Conservation (phyloP, 306 rosid genomes). For the Myrica gale region DNA sequence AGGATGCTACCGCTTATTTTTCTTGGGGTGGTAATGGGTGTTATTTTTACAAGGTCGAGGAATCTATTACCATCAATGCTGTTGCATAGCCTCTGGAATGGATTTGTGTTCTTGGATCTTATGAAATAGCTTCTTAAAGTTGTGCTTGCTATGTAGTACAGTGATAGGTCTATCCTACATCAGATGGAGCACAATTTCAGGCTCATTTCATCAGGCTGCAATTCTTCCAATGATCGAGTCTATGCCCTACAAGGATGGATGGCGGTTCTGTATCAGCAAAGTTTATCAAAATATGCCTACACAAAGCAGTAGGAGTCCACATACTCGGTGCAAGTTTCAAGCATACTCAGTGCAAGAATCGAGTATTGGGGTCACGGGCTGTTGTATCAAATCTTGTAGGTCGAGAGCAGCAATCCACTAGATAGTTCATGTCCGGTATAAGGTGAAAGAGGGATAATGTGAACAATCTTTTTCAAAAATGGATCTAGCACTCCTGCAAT, state of each 20-base stretch:
- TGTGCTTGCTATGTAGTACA: conserved; percentile 24
- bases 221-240: neutral
- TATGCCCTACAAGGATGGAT: neutral
- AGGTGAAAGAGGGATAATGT: conserved; percentile 17
- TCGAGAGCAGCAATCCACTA: conserved; percentile 9
- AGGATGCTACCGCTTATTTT: conserved; percentile 92
- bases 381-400: neutral
- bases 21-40: conserved; percentile 93
- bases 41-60: conserved; percentile 76
- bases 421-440: conserved; percentile 24
- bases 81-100: conserved; percentile 98
- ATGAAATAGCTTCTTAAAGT: conserved; percentile 55
- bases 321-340: neutral
- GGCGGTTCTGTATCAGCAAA: conserved; percentile 7
- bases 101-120: conserved; percentile 76
- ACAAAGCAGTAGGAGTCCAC: conserved; percentile 17
- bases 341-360: neutral
- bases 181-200: conserved; percentile 32
- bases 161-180: conserved; percentile 20
- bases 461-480: conserved; percentile 20
- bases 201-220: conserved; percentile 12
- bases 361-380: neutral
- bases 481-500: conserved; percentile 13
- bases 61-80: conserved; percentile 89
- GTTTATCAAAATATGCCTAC: conserved; percentile 3